A percentile compares a stretch with the other conserved stretches of the same genome.
phyloP scores from a whole-genome alignment of 768 basidiomycete genomes.

The Leccinellum rugosiceps region DNA sequence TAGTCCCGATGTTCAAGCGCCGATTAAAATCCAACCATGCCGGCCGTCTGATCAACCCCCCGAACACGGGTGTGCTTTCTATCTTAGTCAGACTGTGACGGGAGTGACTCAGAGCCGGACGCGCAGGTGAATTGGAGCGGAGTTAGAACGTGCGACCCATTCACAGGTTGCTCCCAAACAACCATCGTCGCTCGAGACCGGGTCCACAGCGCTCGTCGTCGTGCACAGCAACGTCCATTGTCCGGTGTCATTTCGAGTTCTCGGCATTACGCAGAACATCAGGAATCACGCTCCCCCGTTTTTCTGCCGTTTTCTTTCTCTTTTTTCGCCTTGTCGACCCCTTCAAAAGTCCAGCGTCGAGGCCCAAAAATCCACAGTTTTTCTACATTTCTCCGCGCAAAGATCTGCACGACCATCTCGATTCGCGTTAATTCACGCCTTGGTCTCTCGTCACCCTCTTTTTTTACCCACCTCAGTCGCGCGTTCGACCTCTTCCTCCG shows the following conservation, averaged over 20 bases:
- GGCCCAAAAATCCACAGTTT: slow-evolving; percentile 21
- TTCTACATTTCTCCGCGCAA: slow-evolving; percentile 4
- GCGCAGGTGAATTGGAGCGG: slow-evolving; percentile 28
- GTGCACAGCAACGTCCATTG: slow-evolving; percentile 4
- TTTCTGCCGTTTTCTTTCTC: slow-evolving; percentile 11
- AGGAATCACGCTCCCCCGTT: slow-evolving; percentile 5
- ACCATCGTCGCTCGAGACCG: slow-evolving; percentile 28
- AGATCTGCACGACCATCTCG: slow-evolving; percentile 2
- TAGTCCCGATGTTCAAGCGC: slow-evolving; percentile 19
- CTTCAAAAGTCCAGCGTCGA: slow-evolving; percentile 2
- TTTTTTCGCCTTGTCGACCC: slow-evolving; percentile 14
- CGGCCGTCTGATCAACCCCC: slow-evolving; percentile 1
- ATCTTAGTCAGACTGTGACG: slow-evolving; percentile 12
- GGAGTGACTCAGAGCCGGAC: slow-evolving; percentile 22
- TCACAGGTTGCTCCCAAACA: slow-evolving; percentile 34
- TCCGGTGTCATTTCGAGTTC: background rate
- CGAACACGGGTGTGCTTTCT: background rate
- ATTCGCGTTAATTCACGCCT: slow-evolving; percentile 30
- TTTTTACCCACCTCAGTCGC: slow-evolving; percentile 15
- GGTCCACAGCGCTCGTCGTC: slow-evolving; percentile 17
- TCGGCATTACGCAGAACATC: background rate
- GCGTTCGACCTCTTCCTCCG: slow-evolving; percentile 5
- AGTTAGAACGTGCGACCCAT: slow-evolving; percentile 31
- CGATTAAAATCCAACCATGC: slow-evolving; percentile 9
- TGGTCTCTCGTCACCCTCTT: background rate